Percentiles rank a stretch among this genome's conserved stretches.
Evolutionary conservation across 331 rosid species (phyloP).

Genomic region (Rosa hybrid): DNA sequence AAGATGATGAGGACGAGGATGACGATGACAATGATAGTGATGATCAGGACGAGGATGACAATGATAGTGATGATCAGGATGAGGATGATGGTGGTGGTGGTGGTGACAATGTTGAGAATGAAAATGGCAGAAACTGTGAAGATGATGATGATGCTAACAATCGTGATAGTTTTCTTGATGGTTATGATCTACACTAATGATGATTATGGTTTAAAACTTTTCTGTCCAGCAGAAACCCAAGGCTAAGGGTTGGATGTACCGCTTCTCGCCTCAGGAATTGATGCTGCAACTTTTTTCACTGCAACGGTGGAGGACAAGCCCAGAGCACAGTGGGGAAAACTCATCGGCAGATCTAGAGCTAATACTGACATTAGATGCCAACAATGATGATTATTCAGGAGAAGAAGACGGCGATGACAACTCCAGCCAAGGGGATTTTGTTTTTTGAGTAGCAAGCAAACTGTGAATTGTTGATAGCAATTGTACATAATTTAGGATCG

Average conservation of each 20-base stretch:
- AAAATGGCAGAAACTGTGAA: neutral
- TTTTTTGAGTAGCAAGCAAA: conserved; percentile 37
- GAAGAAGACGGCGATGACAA: conserved; percentile 46
- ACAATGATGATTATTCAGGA: conserved; percentile 46
- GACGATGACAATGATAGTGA: neutral
- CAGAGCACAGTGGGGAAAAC: conserved; percentile 41
- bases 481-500: conserved; percentile 46
- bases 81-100: conserved; percentile 8
- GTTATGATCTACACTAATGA: conserved; percentile 44
- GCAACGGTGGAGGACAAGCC: conserved; percentile 53
- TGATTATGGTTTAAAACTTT: conserved; percentile 35
- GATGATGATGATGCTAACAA: conserved; percentile 25
- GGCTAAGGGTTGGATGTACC: conserved; percentile 83
- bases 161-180: conserved; percentile 47
- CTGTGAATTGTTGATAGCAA: conserved; percentile 28
- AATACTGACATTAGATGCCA: conserved; percentile 53
- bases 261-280: conserved; percentile 60
- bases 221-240: conserved; percentile 79
- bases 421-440: conserved; percentile 52
- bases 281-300: conserved; percentile 68
- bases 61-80: neutral
- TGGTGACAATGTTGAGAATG: conserved; percentile 22
- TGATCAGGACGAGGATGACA: neutral
- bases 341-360: conserved; percentile 51
- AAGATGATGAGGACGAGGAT: neutral